A percentile compares a stretch with the other conserved stretches of the same genome.
phyloP scores from a whole-genome alignment of 139 green algal species.

The Chlamydomonas eustigma region DNA sequence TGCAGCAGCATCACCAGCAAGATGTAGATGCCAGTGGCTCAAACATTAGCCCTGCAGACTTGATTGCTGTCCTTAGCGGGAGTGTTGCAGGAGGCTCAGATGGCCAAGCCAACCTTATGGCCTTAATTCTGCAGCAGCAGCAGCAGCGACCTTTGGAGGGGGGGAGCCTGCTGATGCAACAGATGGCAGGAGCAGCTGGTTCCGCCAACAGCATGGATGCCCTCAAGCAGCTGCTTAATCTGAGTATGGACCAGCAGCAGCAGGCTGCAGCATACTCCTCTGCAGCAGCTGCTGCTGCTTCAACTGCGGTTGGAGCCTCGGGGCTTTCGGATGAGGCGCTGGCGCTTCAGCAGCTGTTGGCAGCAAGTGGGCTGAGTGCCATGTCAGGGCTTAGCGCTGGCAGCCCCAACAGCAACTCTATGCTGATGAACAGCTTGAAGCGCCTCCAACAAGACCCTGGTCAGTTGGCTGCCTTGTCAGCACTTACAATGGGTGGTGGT shows the following conservation, averaged over 20 bases:
- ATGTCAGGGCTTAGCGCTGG: neutral
- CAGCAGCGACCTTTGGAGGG: neutral
- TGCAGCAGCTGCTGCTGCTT: too few species aligned
- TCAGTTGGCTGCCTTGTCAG: neutral
- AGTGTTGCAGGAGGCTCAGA: neutral
- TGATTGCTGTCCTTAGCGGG: neutral
- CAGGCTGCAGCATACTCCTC: neutral
- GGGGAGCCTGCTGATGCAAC: neutral
- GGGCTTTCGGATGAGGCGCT: neutral
- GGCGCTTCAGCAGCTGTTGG: neutral
- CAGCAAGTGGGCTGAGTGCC: neutral
- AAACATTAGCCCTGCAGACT: neutral
- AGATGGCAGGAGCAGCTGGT: neutral
- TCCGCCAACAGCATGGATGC: neutral
- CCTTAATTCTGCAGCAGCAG: neutral
- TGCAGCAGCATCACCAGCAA: neutral
- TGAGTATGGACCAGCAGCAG: conserved; percentile 2
- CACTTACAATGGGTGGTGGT: neutral
- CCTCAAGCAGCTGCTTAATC: neutral
- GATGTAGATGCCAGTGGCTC: neutral
- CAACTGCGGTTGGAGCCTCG: neutral
- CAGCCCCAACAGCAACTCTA: neutral
- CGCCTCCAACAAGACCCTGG: neutral
- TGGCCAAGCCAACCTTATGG: neutral
- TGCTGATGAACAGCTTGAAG: neutral